A percentile compares a stretch with the other conserved stretches of the same genome.
phyloP scores from a whole-genome alignment of 116 monocot genomes.

The Trichopus zeylanicus region DNA sequence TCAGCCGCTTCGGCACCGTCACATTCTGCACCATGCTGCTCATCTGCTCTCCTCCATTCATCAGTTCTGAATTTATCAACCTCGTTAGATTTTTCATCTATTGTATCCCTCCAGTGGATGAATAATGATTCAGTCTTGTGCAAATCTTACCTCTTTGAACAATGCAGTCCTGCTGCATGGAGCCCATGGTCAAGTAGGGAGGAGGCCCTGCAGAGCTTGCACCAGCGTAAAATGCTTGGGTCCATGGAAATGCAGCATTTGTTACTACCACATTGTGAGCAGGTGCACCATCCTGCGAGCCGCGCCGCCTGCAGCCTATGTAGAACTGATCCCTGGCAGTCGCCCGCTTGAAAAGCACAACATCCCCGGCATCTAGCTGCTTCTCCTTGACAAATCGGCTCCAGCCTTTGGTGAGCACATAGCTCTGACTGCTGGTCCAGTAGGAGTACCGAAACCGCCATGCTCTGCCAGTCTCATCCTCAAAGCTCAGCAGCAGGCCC shows the following conservation, averaged over 20 bases:
- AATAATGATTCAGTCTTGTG: neutral
- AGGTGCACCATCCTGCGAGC: neutral
- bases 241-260: constrained; percentile 6
- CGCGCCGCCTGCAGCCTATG: constrained; percentile 40
- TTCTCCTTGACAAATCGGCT: constrained; percentile 80
- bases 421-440: constrained; percentile 93
- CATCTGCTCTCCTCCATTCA: constrained; percentile 17
- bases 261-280: neutral
- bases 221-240: constrained; percentile 2
- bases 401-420: constrained; percentile 87
- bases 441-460: constrained; percentile 86
- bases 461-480: constrained; percentile 51
- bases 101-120: neutral
- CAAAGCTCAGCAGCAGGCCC: constrained; percentile 50
- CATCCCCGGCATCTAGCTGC: constrained; percentile 63
- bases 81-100: neutral
- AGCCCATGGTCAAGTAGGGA: constrained; percentile 13
- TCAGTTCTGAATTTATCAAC: neutral
- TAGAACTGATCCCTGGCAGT: constrained; percentile 22
- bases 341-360: constrained; percentile 37
- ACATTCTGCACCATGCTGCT: neutral
- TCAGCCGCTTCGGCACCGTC: constrained; percentile 23
- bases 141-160: constrained; percentile 13
- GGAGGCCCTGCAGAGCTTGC: neutral
- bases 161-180: constrained; percentile 9